These are phyloP conservation scores for Marasmius sp. DNA, from an alignment of 1,284 basidiomycete genomes.

Conservation along the genomic window DNA sequence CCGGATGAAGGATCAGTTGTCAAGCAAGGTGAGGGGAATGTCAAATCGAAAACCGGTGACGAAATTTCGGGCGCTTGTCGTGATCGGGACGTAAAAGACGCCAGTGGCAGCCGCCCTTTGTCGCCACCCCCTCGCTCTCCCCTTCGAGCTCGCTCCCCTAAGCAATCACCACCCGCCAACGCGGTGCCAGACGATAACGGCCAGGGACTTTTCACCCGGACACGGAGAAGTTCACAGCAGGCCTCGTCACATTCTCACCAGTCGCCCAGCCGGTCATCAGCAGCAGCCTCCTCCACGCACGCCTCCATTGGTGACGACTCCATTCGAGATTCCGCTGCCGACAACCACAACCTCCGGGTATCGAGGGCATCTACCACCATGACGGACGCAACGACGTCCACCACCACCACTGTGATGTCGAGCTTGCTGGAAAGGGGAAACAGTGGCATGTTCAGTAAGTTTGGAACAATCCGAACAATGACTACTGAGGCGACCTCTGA, in stretches of 20 bases:
- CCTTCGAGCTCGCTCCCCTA: conserved; percentile 39
- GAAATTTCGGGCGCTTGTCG: conserved; percentile 5
- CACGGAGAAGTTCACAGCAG: conserved; percentile 17
- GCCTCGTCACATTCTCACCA: conserved; percentile 16
- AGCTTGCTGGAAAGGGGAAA: conserved; percentile 59
- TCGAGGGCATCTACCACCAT: conserved; percentile 46
- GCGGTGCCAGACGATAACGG: conserved; percentile 19
- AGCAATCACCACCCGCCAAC: conserved; percentile 16
- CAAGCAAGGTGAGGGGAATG: conserved; percentile 15
- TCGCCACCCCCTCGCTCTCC: conserved; percentile 55
- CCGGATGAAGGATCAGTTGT: conserved; percentile 35
- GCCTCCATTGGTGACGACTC: conserved; percentile 33
- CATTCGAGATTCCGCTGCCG: conserved; percentile 34
- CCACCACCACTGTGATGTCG: conserved; percentile 58
- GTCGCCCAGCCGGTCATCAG: conserved; percentile 24
- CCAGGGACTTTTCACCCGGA: conserved; percentile 32
- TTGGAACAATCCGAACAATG: conserved; percentile 74
- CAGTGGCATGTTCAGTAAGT: conserved; percentile 52
- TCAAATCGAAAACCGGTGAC: conserved; percentile 12
- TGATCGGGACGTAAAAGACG: conserved; percentile 30
- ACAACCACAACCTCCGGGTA: conserved; percentile 34
- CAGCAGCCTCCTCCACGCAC: conserved; percentile 28
- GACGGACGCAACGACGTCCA: conserved; percentile 54
- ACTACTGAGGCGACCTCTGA: conserved; percentile 78
- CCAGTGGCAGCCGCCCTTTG: conserved; percentile 31